Conservation (phyloP, 306 rosid species). For the Vicia sativa region DNA sequence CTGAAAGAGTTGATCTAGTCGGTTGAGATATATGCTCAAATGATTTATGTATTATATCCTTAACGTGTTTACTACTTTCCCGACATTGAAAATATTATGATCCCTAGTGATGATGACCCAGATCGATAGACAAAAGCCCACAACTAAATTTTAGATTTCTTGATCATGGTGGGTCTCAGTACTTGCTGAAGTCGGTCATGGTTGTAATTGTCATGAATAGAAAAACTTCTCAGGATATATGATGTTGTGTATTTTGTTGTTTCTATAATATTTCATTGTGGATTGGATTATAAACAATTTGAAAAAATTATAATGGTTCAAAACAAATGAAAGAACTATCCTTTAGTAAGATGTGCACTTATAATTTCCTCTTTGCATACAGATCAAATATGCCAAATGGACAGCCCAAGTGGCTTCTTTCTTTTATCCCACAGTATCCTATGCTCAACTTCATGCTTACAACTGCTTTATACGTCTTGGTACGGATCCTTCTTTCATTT, state of each 20-base stretch:
- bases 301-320: slow-evolving; percentile 18
- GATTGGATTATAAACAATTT: slow-evolving; percentile 24
- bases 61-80: slow-evolving; percentile 22
- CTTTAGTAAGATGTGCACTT: slow-evolving; percentile 10
- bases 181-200: slow-evolving; percentile 28
- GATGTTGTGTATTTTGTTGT: slow-evolving; percentile 11
- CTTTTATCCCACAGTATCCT: slow-evolving; percentile 87
- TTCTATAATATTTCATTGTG: slow-evolving; percentile 20
- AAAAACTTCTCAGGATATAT: slow-evolving; percentile 3
- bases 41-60: slow-evolving; percentile 14
- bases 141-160: slow-evolving; percentile 28
- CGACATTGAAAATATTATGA: slow-evolving; percentile 15
- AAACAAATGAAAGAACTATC: slow-evolving; percentile 23
- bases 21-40: slow-evolving; percentile 4
- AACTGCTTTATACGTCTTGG: slow-evolving; percentile 81
- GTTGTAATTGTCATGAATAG: slow-evolving; percentile 18
- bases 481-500: slow-evolving; percentile 45
- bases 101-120: slow-evolving; percentile 13
- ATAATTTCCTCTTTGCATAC: slow-evolving; percentile 39
- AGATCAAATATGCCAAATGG: slow-evolving; percentile 92
- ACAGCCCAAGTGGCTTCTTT: slow-evolving; percentile 99
- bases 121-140: slow-evolving; percentile 16
- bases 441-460: slow-evolving; percentile 96
- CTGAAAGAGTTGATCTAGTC: slow-evolving; percentile 7
- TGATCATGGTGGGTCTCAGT: slow-evolving; percentile 25